These are phyloP conservation scores for Cryptococcus sp. DNA, from an alignment of 1,284 basidiomycete genomes.

Conservation along the genomic window DNA sequence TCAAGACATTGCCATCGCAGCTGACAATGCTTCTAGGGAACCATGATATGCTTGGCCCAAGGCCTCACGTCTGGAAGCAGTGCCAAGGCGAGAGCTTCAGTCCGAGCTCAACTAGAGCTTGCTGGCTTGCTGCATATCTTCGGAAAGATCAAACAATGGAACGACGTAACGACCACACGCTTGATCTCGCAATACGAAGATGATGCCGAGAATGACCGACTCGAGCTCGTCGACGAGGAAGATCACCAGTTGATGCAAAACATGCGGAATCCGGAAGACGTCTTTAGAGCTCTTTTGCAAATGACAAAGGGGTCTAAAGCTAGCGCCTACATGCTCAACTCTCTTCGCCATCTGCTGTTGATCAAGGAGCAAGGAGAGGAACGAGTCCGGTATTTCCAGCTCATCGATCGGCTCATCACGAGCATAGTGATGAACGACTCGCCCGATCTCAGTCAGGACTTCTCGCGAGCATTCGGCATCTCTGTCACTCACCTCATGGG, in stretches of 20 bases:
- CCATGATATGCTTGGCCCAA: slow-evolving; percentile 36
- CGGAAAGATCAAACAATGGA: slow-evolving; percentile 68
- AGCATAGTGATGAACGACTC: slow-evolving; percentile 89
- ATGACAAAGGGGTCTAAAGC: slow-evolving; percentile 77
- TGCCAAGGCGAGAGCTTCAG: slow-evolving; percentile 45
- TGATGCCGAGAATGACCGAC: slow-evolving; percentile 76
- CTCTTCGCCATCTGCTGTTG: slow-evolving; percentile 88
- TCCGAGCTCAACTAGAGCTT: slow-evolving; percentile 75
- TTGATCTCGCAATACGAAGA: slow-evolving; percentile 70
- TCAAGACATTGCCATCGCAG: background rate
- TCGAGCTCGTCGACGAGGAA: slow-evolving; percentile 71
- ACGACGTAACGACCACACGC: slow-evolving; percentile 63
- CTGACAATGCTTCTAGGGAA: slow-evolving; percentile 18
- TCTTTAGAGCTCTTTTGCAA: slow-evolving; percentile 77
- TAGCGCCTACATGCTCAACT: slow-evolving; percentile 82
- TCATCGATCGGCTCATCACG: slow-evolving; percentile 89
- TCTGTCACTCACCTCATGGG: slow-evolving; percentile 87
- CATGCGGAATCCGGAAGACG: slow-evolving; percentile 79
- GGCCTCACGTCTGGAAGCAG: slow-evolving; percentile 36
- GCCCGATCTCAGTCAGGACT: slow-evolving; percentile 67
- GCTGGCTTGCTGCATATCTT: slow-evolving; percentile 79
- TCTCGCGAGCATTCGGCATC: slow-evolving; percentile 81
- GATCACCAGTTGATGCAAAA: slow-evolving; percentile 76
- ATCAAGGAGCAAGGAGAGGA: slow-evolving; percentile 85
- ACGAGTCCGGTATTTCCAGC: slow-evolving; percentile 83